Evolutionary conservation across 352 stramenopile species (phyloP), one percentile per base, ranked within the genome.

Genomic region (Globisporangium paroecandrum): DNA sequence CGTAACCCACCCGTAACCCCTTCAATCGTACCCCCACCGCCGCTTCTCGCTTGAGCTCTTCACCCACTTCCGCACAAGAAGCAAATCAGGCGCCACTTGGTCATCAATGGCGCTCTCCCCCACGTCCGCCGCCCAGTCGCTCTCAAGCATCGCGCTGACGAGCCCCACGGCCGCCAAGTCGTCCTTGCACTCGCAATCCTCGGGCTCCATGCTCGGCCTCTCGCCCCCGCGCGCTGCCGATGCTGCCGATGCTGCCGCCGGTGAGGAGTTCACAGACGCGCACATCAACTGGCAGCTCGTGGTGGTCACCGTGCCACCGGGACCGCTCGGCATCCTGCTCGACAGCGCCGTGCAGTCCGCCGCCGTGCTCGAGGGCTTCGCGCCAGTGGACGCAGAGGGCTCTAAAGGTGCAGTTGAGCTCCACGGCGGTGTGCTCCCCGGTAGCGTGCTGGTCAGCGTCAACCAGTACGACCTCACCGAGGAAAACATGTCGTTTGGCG

Each of bases 361-460:
- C 3, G 75, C 82, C 15, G n/a, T 91, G 61, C 81, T 94, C 47
- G 83, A 91, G 24, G 79, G 81, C 55, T 94, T 94, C 29, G 80
- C 78, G 38, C 75, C 81, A 8, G 67, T 89, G 8, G 64, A 72
- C 3, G 66, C 70, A 29, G 70, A 85, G 27, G 81, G 81, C 63
- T 20, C 47, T n/a, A 58, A 54, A 32, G 84, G 84, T 15, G 72
- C 74, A 20, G 72, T 92, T 10, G 81, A 94, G 69, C 32, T 58
- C 1, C 77, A 78, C 61, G 76, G 75, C 0, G 72, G 69, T 22
- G 70, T 91, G 22, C 66, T 67, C 29, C 59, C 68, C 1, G 83
- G 82, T 20, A 83, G 73, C 51, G 68, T 86, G 34, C 72, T 94
- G 43, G 56, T 91, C 24, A 73, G 73, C 32, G 78, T 93, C 60